Evolutionary conservation across 2,329 filamentous ascomycete genomes (phyloP).

Genomic region (Alternaria sp.): DNA sequence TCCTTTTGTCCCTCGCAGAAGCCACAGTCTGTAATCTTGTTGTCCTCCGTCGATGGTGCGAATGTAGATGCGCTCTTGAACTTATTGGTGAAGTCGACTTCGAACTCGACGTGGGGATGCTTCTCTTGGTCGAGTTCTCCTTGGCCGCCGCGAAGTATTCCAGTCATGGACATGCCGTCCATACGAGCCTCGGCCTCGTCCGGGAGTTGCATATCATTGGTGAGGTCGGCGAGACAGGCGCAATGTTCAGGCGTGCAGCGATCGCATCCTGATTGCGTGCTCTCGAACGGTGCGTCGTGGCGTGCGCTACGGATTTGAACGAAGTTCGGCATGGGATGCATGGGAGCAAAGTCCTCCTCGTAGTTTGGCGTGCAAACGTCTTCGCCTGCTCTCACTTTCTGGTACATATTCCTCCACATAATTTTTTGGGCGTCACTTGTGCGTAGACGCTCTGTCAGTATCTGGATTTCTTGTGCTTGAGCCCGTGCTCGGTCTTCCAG

Average conservation of each 20-base stretch:
- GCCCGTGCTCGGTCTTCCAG: not conserved
- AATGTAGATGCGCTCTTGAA: constrained; percentile 24
- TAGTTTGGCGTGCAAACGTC: not conserved
- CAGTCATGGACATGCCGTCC: constrained; percentile 30
- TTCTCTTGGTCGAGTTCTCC: constrained; percentile 6
- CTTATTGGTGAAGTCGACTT: constrained; percentile 45
- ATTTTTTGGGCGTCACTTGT: not conserved
- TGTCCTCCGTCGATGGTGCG: constrained; percentile 22
- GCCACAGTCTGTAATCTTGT: constrained; percentile 33
- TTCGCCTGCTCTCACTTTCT: not conserved
- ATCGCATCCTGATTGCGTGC: constrained; percentile 28
- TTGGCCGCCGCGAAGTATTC: constrained; percentile 13
- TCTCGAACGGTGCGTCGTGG: constrained; percentile 4
- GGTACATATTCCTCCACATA: not conserved
- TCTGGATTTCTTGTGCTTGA: not conserved
- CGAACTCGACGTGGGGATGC: constrained; percentile 13
- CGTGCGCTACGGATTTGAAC: not conserved
- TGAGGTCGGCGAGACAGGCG: constrained; percentile 41
- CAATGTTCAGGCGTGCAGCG: constrained; percentile 42
- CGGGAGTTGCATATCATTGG: constrained; percentile 24
- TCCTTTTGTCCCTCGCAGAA: constrained; percentile 40
- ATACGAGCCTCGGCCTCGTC: constrained; percentile 13
- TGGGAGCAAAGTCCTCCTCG: not conserved
- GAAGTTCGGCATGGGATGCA: not conserved
- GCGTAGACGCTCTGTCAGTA: not conserved